Conservation (phyloP, 1,284 basidiomycete species). For the Boletus sp. region DNA sequence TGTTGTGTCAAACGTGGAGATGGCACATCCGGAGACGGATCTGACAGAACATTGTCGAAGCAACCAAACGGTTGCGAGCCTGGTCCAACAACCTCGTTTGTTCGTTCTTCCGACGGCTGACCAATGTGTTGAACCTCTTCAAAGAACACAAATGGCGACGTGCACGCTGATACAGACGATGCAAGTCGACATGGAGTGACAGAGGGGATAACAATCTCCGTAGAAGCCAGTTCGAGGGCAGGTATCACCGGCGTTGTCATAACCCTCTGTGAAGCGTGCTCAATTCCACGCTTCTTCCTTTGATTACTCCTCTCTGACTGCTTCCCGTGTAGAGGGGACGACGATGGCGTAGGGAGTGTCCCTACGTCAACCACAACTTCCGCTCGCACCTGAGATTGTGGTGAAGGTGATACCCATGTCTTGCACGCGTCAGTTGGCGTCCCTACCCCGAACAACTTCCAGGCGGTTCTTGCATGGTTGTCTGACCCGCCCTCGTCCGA, state of each 20-base stretch:
- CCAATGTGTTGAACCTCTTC: not conserved
- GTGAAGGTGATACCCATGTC: constrained; percentile 28
- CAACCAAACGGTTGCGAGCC: constrained; percentile 20
- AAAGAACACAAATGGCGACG: constrained; percentile 23
- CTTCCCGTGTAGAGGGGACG: constrained; percentile 27
- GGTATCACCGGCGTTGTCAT: not conserved
- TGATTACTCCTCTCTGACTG: not conserved
- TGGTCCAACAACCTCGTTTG: not conserved
- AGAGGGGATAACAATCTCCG: constrained; percentile 6
- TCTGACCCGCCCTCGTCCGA: constrained; percentile 50
- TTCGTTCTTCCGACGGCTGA: not conserved
- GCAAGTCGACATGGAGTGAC: not conserved
- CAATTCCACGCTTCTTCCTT: constrained; percentile 14
- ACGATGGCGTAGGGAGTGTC: constrained; percentile 32
- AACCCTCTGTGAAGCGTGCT: not conserved
- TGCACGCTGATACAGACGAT: constrained; percentile 9
- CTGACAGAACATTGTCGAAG: constrained; percentile 21
- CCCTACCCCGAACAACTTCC: constrained; percentile 49
- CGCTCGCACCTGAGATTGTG: constrained; percentile 7
- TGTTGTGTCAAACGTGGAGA: not conserved
- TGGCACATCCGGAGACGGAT: not conserved
- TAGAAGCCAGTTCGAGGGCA: not conserved
- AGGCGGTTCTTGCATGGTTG: constrained; percentile 52
- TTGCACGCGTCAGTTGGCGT: constrained; percentile 16
- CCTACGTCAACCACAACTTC: not conserved